Evolutionary conservation across 345 rosid species (phyloP).

Genomic region (Clausena lansium): DNA sequence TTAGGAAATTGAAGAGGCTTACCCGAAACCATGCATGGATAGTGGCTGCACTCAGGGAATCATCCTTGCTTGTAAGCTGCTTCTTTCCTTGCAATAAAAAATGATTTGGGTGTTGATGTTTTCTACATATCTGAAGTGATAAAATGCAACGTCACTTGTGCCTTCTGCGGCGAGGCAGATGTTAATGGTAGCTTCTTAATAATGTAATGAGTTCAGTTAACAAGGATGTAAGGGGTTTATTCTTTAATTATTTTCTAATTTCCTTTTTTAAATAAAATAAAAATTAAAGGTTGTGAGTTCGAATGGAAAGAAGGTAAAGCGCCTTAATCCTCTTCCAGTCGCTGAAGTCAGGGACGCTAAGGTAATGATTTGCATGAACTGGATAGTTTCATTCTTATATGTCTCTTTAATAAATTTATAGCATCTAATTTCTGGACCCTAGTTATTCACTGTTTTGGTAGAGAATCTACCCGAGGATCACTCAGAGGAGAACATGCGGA

Average conservation of each 20-base stretch:
- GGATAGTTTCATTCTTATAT: not conserved
- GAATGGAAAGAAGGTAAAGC: constrained; percentile 86
- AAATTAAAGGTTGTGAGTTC: constrained; percentile 60
- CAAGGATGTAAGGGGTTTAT: constrained; percentile 1
- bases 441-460: constrained; percentile 84
- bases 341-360: constrained; percentile 69
- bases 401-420: constrained; percentile 3
- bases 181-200: not conserved
- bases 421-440: constrained; percentile 41
- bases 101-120: not conserved
- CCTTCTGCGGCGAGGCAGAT: not conserved
- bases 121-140: not conserved
- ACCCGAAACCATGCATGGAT: constrained; percentile 48
- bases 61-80: constrained; percentile 66
- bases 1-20: constrained; percentile 80
- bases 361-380: constrained; percentile 44
- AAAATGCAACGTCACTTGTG: not conserved
- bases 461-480: constrained; percentile 93
- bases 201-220: not conserved
- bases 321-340: constrained; percentile 52
- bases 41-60: constrained; percentile 67
- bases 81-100: not conserved
- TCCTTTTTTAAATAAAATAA: constrained; percentile 13
- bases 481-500: constrained; percentile 61
- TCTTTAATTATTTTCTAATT: constrained; percentile 1